Percentiles rank a stretch among this genome's conserved stretches.
phyloP scores from a whole-genome alignment of 306 rosid genomes.

The Luffa acutangula region DNA sequence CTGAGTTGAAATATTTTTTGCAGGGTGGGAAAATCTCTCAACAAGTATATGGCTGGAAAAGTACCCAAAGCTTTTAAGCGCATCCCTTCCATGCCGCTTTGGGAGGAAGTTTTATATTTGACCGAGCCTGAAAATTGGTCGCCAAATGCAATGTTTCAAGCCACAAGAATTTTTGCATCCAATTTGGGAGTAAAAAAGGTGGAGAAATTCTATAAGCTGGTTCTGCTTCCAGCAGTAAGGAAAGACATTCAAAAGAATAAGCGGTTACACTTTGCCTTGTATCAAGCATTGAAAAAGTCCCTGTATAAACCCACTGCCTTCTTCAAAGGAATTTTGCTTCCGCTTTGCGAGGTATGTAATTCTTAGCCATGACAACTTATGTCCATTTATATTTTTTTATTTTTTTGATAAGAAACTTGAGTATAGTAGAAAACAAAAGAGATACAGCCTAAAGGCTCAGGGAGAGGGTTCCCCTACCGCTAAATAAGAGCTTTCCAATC shows the following conservation, averaged over 20 bases:
- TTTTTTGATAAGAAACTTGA: too few species aligned
- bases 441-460: too few species aligned
- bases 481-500: too few species aligned
- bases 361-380: neutral
- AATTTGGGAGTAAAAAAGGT: slow-evolving; percentile 63
- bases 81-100: slow-evolving; percentile 54
- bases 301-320: slow-evolving; percentile 87
- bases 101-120: slow-evolving; percentile 76
- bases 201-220: slow-evolving; percentile 71
- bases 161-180: slow-evolving; percentile 78
- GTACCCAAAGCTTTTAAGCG: slow-evolving; percentile 71
- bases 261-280: slow-evolving; percentile 77
- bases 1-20: slow-evolving; percentile 3
- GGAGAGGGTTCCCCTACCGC: too few species aligned
- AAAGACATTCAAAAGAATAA: slow-evolving; percentile 69
- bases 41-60: slow-evolving; percentile 57
- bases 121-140: slow-evolving; percentile 96
- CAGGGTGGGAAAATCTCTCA: slow-evolving; percentile 63
- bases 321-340: slow-evolving; percentile 76
- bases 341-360: slow-evolving; percentile 71
- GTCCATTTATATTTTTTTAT: neutral
- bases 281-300: slow-evolving; percentile 74
- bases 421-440: too few species aligned
- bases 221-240: slow-evolving; percentile 81
- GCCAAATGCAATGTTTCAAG: slow-evolving; percentile 79